Conservation (phyloP, 768 basidiomycete species). For the Phaeolepiota aurea region DNA sequence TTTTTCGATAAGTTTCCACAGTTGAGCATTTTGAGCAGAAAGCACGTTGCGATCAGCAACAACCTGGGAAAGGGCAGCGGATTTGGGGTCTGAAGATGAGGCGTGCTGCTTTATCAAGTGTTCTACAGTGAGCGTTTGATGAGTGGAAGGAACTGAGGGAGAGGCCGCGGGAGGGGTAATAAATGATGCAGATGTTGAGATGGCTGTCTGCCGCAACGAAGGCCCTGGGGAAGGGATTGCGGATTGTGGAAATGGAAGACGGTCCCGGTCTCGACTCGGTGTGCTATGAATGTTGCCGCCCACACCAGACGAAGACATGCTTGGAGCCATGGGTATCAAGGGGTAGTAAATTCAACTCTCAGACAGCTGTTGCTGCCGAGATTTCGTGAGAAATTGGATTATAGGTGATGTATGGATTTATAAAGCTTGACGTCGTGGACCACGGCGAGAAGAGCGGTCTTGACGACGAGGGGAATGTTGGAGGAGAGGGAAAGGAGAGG, state of each 20-base stretch:
- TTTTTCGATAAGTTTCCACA: conserved; percentile 95
- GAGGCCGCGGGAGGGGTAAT: conserved; percentile 20
- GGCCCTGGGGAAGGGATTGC: conserved; percentile 24
- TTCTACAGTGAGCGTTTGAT: conserved; percentile 39
- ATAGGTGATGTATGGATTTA: neutral
- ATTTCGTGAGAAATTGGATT: neutral
- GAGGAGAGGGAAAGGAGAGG: neutral
- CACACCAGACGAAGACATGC: conserved; percentile 2
- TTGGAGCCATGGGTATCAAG: conserved; percentile 7
- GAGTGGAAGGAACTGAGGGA: conserved; percentile 23
- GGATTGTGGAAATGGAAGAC: conserved; percentile 25
- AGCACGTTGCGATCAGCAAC: conserved; percentile 77
- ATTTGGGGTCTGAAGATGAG: conserved; percentile 40
- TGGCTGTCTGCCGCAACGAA: conserved; percentile 14
- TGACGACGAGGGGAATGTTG: conserved; percentile 3
- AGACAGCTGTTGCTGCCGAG: too few species aligned
- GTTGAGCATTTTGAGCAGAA: conserved; percentile 77
- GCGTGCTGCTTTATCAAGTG: conserved; percentile 49
- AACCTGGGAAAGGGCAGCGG: conserved; percentile 69
- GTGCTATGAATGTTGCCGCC: conserved; percentile 15
- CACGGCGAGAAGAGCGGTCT: neutral
- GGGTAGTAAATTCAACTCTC: too few species aligned
- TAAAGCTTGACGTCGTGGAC: neutral
- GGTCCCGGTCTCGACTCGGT: conserved; percentile 24
- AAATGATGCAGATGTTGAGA: conserved; percentile 18